Base-by-base conservation (phyloP, 148 eudicot species). In the Drosera capensis region DNA sequence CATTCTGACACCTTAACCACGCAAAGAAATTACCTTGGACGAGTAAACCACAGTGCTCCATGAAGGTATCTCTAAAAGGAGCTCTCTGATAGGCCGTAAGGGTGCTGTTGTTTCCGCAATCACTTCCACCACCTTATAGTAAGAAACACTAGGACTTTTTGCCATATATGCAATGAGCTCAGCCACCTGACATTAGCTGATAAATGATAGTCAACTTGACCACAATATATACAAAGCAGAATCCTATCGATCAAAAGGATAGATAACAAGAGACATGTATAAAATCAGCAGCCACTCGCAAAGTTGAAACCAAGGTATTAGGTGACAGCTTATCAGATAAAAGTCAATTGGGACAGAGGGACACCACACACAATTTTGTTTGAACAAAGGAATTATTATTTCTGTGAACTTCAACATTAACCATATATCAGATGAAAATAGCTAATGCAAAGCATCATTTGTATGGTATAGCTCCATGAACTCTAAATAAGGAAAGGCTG, bases 41-140 rank as follows among this genome's bases (percentile, higher is more conserved):
- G 61, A 61, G 47, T 30, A 40, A 30, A 63, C 20, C 37, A 68
- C 63, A 51, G 48, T 55, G 4, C 78, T 65, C 60, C 73, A 59
- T 39, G 96, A 65, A 37, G 96, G 96, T 31, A 86, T 75, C 63
- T 71, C 74, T 18, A 36, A 53, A 23, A 86, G 87, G 41, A 86
- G 94, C 29, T 76, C 77, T 5, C 59, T 82, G 65, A 78, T 54
- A 35, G 94, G 94, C 51, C 72, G 67, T 54, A 86, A 66, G 15
- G 94, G 87, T 18, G 85, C 87, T 44, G 94, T 75, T 42, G 87
- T 86, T 70, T 82, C 94, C 48, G 94, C 94, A 68, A 86, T 53
- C 52, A 70, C 93, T 72, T 86, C 96, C 36, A 86, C 79, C 24
- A 76, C 70, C 62, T 86, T 86, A 65, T 82, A 82, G 56, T 67